These are phyloP conservation scores for Lasiodiplodia gonubiensis DNA, from an alignment of 2,329 filamentous ascomycete genomes.

Conservation along the genomic window DNA sequence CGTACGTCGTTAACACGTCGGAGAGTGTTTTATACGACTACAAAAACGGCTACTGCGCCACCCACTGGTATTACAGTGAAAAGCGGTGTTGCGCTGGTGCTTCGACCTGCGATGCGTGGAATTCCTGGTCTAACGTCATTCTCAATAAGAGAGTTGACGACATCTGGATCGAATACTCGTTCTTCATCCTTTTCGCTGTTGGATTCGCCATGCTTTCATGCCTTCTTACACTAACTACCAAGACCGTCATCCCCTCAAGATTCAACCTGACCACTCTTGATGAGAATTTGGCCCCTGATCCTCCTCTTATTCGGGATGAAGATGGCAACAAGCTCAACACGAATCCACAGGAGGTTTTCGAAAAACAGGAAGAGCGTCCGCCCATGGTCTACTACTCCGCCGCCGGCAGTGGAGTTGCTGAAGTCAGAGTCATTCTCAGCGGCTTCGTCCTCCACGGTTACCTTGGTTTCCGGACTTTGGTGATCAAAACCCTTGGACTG, in stretches of 20 bases:
- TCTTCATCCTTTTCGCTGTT: slow-evolving; percentile 77
- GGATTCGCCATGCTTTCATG: slow-evolving; percentile 74
- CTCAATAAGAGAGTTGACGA: slow-evolving; percentile 54
- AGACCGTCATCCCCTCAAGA: slow-evolving; percentile 88
- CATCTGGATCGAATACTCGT: slow-evolving; percentile 74
- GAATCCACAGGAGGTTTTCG: slow-evolving; percentile 49
- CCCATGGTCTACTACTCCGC: slow-evolving; percentile 96
- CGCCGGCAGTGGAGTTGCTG: slow-evolving; percentile 92
- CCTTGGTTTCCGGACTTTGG: slow-evolving; percentile 82
- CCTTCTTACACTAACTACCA: slow-evolving; percentile 83
- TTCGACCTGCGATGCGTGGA: slow-evolving; percentile 64
- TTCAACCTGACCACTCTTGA: slow-evolving; percentile 87
- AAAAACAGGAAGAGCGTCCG: slow-evolving; percentile 52
- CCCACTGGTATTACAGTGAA: slow-evolving; percentile 73
- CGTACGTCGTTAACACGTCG: slow-evolving; percentile 87
- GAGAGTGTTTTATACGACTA: slow-evolving; percentile 86
- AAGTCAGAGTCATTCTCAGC: slow-evolving; percentile 97
- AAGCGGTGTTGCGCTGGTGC: slow-evolving; percentile 67
- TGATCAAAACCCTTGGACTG: slow-evolving; percentile 82
- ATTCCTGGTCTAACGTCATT: slow-evolving; percentile 67
- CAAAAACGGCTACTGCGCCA: slow-evolving; percentile 85
- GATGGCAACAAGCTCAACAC: slow-evolving; percentile 48
- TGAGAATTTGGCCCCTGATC: slow-evolving; percentile 80
- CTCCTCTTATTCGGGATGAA: slow-evolving; percentile 46
- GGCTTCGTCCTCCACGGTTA: slow-evolving; percentile 97